phyloP scores from a whole-genome alignment of 768 basidiomycete genomes.

The Psilocybe tampanensis region DNA sequence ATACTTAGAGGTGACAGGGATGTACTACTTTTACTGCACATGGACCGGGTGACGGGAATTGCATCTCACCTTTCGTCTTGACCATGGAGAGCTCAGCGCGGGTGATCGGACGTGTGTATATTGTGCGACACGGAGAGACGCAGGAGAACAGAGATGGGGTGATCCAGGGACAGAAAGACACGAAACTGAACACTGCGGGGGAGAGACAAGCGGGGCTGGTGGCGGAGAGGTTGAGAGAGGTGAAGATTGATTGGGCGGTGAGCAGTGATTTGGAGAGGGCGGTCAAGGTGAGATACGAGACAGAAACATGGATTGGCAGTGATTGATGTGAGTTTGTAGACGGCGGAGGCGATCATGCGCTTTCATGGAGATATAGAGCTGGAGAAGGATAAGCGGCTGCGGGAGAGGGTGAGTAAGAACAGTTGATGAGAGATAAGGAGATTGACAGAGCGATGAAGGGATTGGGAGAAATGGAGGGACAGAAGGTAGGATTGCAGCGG shows the following conservation, averaged over 20 bases:
- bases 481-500: too few species aligned
- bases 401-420: slow-evolving; percentile 61
- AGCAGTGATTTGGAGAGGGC: slow-evolving; percentile 78
- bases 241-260: slow-evolving; percentile 61
- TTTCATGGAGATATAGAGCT: slow-evolving; percentile 52
- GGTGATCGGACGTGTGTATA: slow-evolving; percentile 49
- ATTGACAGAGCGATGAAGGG: slow-evolving; percentile 33
- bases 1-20: background rate
- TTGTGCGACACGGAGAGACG: slow-evolving; percentile 83
- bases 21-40: background rate
- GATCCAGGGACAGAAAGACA: slow-evolving; percentile 79
- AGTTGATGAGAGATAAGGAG: slow-evolving; percentile 68
- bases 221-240: slow-evolving; percentile 52
- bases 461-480: too few species aligned
- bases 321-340: slow-evolving; percentile 42
- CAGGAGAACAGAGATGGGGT: slow-evolving; percentile 62
- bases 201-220: slow-evolving; percentile 58
- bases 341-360: slow-evolving; percentile 62
- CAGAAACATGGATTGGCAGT: too few species aligned
- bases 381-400: slow-evolving; percentile 45
- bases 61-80: background rate
- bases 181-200: slow-evolving; percentile 63
- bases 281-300: slow-evolving; percentile 58
- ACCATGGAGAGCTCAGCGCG: background rate
- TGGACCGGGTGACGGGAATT: background rate